Percentiles rank a stretch among this genome's conserved stretches.
Evolutionary conservation across 2,329 filamentous ascomycete species (phyloP).

Genomic region (Alternaria sp.): DNA sequence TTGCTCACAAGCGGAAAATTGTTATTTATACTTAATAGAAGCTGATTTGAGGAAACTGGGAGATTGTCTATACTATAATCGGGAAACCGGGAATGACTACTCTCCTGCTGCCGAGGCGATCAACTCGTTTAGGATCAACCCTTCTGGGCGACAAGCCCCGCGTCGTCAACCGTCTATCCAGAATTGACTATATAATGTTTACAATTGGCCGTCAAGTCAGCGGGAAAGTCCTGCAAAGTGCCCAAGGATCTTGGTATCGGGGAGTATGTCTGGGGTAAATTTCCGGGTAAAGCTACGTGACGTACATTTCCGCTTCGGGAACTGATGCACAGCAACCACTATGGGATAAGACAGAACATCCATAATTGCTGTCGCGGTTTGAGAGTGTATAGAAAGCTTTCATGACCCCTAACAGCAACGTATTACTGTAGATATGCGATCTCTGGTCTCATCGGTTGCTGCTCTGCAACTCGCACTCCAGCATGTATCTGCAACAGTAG

Average conservation of each 20-base stretch:
- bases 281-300: conserved; percentile 9
- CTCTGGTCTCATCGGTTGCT: no score
- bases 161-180: background rate
- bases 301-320: background rate
- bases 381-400: no score
- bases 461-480: background rate
- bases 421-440: no score
- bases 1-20: background rate
- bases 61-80: no score
- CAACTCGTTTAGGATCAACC: background rate
- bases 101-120: background rate
- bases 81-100: no score
- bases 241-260: conserved; percentile 10
- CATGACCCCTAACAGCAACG: no score
- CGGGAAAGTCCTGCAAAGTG: background rate
- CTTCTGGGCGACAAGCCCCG: background rate
- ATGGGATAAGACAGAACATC: background rate
- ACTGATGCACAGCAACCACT: background rate
- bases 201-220: background rate
- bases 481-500: conserved; percentile 10
- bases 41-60: no score
- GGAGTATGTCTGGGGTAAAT: conserved; percentile 2
- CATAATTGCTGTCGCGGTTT: background rate
- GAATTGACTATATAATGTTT: no score
- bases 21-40: no score